Percentiles rank a stretch among this genome's conserved stretches.
phyloP scores from a whole-genome alignment of 352 stramenopile genomes.

The Albugo laibachii region DNA sequence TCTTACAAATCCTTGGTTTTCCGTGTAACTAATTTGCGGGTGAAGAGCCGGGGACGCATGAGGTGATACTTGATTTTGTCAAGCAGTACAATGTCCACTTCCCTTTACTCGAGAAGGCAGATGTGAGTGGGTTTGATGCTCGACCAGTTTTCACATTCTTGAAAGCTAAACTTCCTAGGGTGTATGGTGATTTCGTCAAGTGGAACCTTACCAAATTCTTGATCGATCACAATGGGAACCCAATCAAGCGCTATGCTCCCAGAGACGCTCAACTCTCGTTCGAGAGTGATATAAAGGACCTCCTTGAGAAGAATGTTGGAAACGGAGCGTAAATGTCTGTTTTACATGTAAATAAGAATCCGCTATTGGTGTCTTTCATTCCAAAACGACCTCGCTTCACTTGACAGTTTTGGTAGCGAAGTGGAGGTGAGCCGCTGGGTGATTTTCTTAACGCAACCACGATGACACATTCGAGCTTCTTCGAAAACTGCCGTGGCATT shows the following conservation, averaged over 20 bases:
- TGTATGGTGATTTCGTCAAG: constrained; percentile 18
- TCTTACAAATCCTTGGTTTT: constrained; percentile 18
- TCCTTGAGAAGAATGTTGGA: too few relatives aligned
- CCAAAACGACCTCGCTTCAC: too few relatives aligned
- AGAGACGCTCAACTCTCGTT: too few relatives aligned
- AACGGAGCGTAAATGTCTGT: too few relatives aligned
- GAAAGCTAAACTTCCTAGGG: constrained; percentile 5
- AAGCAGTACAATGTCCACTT: constrained; percentile 26
- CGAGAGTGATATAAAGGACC: too few relatives aligned
- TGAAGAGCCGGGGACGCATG: constrained; percentile 26
- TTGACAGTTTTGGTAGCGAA: too few relatives aligned
- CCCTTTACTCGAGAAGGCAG: constrained; percentile 26
- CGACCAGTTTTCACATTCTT: constrained; percentile 18
- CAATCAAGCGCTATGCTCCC: constrained; percentile 15
- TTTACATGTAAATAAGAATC: too few relatives aligned
- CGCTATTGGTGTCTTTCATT: too few relatives aligned
- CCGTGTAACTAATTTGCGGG: constrained; percentile 28
- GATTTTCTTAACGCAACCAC: constrained; percentile 41
- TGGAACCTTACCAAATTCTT: constrained; percentile 65
- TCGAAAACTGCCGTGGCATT: constrained; percentile 10
- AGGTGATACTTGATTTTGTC: constrained; percentile 26
- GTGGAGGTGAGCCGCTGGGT: neutral
- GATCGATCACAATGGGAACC: constrained; percentile 17
- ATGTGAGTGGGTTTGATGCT: constrained; percentile 19
- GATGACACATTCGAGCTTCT: constrained; percentile 35